Percentiles rank a stretch among this genome's conserved stretches.
Evolutionary conservation across 2,329 filamentous ascomycete species (phyloP).

Genomic region (Exophiala bonariae): DNA sequence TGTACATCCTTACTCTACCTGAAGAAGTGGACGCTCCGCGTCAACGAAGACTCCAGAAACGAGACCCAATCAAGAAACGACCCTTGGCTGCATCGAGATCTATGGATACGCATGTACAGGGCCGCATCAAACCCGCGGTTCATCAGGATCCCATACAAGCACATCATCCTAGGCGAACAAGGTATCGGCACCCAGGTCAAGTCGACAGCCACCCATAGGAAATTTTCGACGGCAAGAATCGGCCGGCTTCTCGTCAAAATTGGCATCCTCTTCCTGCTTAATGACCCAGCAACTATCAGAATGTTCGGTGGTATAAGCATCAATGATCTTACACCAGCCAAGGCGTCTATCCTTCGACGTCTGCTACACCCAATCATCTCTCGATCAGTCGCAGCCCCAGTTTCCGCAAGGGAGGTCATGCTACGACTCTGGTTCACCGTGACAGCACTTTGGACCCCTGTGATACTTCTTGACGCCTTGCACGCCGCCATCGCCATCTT

Average conservation of each 20-base stretch:
- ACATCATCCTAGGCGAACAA: neutral
- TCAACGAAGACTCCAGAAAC: neutral
- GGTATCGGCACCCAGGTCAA: neutral
- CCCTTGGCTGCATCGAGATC: neutral
- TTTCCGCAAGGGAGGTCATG: slow-evolving; percentile 1
- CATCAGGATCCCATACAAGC: neutral
- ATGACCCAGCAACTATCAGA: neutral
- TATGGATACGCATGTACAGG: neutral
- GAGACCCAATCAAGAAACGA: neutral
- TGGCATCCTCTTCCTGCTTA: neutral
- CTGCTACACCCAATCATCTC: neutral
- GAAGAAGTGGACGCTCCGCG: slow-evolving; percentile 9
- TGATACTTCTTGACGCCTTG: slow-evolving; percentile 4
- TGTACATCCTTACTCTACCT: slow-evolving; percentile 7
- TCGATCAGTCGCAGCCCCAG: neutral
- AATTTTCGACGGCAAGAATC: neutral
- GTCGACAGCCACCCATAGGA: neutral
- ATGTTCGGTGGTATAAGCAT: neutral
- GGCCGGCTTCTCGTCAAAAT: neutral
- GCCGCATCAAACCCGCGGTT: neutral
- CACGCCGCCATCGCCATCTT: slow-evolving; percentile 1
- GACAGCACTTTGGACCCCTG: slow-evolving; percentile 3
- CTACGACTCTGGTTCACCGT: slow-evolving; percentile 8
- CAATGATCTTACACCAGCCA: neutral
- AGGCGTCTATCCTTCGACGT: neutral